These are phyloP conservation scores for Raphidocelis subcapitata DNA, from an alignment of 139 green algal genomes.

Conservation along the genomic window DNA sequence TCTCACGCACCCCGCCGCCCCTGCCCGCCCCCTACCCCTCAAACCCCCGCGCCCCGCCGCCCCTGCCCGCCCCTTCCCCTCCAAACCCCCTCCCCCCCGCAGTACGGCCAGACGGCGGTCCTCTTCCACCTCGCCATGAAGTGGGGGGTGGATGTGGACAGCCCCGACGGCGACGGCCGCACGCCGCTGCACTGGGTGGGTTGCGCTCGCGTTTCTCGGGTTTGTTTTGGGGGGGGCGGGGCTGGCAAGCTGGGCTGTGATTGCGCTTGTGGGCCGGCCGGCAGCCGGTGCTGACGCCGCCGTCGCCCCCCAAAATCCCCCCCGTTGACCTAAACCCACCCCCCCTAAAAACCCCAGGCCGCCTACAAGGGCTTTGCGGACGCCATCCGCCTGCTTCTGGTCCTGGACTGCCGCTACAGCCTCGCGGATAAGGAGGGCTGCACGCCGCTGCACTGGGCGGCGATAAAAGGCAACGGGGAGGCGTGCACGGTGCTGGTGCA, in stretches of 20 bases:
- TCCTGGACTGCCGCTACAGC: conserved; percentile 64
- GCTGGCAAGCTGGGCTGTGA: too few relatives aligned
- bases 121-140: conserved; percentile 88
- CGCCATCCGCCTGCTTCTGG: conserved; percentile 87
- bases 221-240: too few relatives aligned
- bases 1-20: too few relatives aligned
- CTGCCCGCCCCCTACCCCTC: too few relatives aligned
- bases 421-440: conserved; percentile 87
- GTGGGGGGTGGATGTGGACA: conserved; percentile 84
- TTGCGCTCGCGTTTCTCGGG: too few relatives aligned
- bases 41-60: too few relatives aligned
- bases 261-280: too few relatives aligned
- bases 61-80: not conserved
- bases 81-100: conserved; percentile 92
- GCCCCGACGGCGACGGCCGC: conserved; percentile 72
- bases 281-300: too few relatives aligned
- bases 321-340: too few relatives aligned
- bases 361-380: conserved; percentile 92
- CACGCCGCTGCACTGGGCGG: conserved; percentile 96
- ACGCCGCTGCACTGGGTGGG: conserved; percentile 78
- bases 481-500: conserved; percentile 89
- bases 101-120: conserved; percentile 95
- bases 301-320: too few relatives aligned
- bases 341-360: too few relatives aligned
- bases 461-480: conserved; percentile 91